Percentiles rank a stretch among this genome's conserved stretches.
Conservation (phyloP, 2,329 filamentous ascomycete genomes). For the Neurospora sp. region DNA sequence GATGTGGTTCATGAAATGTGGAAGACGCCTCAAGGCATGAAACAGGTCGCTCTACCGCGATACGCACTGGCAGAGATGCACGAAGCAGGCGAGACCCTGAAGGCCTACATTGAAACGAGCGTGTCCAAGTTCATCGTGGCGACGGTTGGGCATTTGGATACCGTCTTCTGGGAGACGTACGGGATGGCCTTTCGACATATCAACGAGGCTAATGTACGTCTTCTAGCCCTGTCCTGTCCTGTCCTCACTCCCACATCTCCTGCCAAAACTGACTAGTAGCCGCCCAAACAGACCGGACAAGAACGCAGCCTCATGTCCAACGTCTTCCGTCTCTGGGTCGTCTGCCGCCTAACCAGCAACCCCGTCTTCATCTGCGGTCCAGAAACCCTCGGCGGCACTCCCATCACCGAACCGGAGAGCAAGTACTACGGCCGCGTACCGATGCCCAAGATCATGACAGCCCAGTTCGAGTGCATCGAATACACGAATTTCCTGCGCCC, state of each 20-base stretch:
- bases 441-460: constrained; percentile 16
- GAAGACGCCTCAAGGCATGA: constrained; percentile 5
- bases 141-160: constrained; percentile 10
- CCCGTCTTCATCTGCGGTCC: constrained; percentile 13
- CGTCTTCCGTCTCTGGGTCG: constrained; percentile 16
- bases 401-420: constrained; percentile 7
- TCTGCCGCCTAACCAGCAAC: constrained; percentile 14
- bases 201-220: constrained; percentile 7
- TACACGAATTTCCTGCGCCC: constrained; percentile 15
- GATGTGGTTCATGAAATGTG: constrained; percentile 15
- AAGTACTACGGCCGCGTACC: constrained; percentile 10
- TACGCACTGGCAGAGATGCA: constrained; percentile 14
- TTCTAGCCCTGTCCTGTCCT: not conserved
- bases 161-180: constrained; percentile 11
- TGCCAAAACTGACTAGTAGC: not conserved
- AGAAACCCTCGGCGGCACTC: constrained; percentile 13
- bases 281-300: constrained; percentile 5
- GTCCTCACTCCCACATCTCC: not conserved
- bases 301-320: constrained; percentile 12
- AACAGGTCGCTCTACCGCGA: constrained; percentile 5
- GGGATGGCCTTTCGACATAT: constrained; percentile 12
- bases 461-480: constrained; percentile 19
- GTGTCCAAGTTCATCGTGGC: constrained; percentile 7
- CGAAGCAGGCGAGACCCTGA: constrained; percentile 8
- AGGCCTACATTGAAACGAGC: constrained; percentile 9